Percentiles rank a stretch among this genome's conserved stretches.
phyloP scores from a whole-genome alignment of 257 asterid species.

The Paulownia fortunei region DNA sequence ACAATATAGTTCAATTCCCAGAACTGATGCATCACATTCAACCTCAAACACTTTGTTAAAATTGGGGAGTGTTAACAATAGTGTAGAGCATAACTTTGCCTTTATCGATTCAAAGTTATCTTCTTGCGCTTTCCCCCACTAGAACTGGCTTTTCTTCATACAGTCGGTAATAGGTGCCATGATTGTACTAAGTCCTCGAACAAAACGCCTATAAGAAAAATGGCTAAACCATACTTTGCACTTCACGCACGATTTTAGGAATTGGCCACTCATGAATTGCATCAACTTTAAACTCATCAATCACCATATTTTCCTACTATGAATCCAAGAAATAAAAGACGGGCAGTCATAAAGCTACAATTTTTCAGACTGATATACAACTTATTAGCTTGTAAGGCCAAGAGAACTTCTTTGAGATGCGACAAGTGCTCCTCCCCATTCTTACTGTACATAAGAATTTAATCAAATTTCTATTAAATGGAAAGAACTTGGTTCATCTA shows the following conservation, averaged over 20 bases:
- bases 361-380: not conserved
- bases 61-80: not conserved
- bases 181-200: not conserved
- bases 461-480: not conserved
- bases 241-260: not conserved
- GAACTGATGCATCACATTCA: not conserved
- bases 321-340: not conserved
- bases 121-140: not conserved
- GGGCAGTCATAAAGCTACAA: not conserved
- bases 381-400: not conserved
- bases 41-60: not conserved
- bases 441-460: constrained; percentile 8
- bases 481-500: not conserved
- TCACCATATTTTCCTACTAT: not conserved
- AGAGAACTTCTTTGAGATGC: not conserved
- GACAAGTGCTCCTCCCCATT: not conserved
- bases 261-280: not conserved
- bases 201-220: not conserved
- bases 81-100: not conserved
- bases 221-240: not conserved
- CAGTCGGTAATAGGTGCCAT: not conserved
- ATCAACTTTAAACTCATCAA: not conserved
- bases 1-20: not conserved
- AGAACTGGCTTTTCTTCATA: not conserved
- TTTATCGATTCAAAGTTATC: not conserved